Base-by-base conservation (phyloP, 192 early-diverging fungal genomes). In the Podila verticillata region DNA sequence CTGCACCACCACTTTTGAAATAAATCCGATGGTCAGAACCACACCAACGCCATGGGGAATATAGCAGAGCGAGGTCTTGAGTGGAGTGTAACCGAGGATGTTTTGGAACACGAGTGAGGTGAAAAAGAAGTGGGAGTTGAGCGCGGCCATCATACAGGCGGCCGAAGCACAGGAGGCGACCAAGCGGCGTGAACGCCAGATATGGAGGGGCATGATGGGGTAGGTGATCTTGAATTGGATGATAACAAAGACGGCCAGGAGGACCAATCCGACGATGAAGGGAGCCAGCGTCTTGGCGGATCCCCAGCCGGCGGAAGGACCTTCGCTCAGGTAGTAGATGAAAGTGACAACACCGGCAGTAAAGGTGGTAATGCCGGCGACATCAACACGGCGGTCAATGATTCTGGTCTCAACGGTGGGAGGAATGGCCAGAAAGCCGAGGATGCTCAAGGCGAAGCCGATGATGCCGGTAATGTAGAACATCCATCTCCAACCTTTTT, bases 401-500 rank as follows among this genome's bases (percentile, higher is more conserved):
- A 48, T 44, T n/a, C 48, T 65, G 5, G 51, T 26, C 3, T 22
- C 28, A 7, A 20, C 19, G 28, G 57, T 48, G 7, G 48, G 24
- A 7, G 63, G 61, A 47, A 73, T 65, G 36, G 56, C 63, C 8
- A 73, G 4, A 4, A 60, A 22, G 12, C 63, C 72, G 4, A 65
- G 49, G n/a, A 66, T 22, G 56, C 57, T 44, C 63, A 73, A 47
- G 7, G 29, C 7, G 10, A 73, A 60, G 10, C 54, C 63, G 26
- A 49, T 35, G 7, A 73, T 73, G 13, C 32, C 72, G 9, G 72
- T 65, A 36, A 74, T 66, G 29, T 61, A 74, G 48, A 74, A 74
- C 22, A 74, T 73, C 72, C 72, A 74, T 48, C 64, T 22, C 72
- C 72, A 74, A 31, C 72, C 12, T 39, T 39, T 39, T 39, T 39